These are phyloP conservation scores for Tetrapisispora arboricola DNA, from an alignment of 805 yeast genomes.

Conservation along the genomic window DNA sequence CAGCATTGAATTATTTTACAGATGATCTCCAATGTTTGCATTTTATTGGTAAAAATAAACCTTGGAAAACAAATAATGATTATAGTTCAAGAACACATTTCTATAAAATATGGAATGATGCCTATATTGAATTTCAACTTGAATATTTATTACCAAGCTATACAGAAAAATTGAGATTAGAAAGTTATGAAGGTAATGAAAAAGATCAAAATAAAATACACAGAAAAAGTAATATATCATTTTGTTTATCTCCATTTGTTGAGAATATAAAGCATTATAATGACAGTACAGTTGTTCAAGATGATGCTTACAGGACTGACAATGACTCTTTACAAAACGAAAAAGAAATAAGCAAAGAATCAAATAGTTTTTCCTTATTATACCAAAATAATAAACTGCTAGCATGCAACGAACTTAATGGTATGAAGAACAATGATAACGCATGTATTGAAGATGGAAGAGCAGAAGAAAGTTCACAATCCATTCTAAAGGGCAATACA, in stretches of 20 bases:
- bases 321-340: no score
- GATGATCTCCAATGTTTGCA: constrained; percentile 42
- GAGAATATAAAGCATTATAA: not conserved
- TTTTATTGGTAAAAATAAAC: constrained; percentile 56
- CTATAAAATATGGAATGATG: not conserved
- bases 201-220: not conserved
- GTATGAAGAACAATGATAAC: no score
- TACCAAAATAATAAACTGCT: not conserved
- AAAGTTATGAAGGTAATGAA: not conserved
- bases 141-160: not conserved
- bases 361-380: no score
- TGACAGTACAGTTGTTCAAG: not conserved
- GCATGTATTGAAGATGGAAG: no score
- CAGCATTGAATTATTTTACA: constrained; percentile 51
- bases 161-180: not conserved
- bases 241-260: not conserved
- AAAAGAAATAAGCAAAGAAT: no score
- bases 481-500: no score
- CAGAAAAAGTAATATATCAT: not conserved
- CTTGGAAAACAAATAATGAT: constrained; percentile 34
- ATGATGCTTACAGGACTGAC: not conserved
- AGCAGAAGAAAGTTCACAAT: no score
- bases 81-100: not conserved
- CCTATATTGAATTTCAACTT: not conserved
- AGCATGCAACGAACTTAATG: no score